Percentiles rank a stretch among this genome's conserved stretches.
Conservation (phyloP, 2,329 filamentous ascomycete genomes). For the Paecilomyces niveus region DNA sequence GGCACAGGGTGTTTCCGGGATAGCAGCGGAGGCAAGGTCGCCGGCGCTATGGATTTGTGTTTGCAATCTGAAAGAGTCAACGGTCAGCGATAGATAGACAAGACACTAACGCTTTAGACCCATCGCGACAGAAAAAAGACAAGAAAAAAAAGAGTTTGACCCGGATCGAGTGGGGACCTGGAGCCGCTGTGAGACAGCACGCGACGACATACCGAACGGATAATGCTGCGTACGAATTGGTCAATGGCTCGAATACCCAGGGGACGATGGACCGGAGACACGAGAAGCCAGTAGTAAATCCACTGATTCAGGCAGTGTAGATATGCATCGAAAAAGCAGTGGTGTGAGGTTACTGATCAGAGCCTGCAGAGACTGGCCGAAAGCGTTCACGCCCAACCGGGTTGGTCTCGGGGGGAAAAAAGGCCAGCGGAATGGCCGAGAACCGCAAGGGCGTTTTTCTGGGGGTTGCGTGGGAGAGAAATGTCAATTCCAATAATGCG, state of each 20-base stretch:
- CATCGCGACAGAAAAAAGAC: neutral
- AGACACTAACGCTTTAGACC: neutral
- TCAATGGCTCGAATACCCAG: neutral
- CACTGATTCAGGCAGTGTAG: too few relatives aligned
- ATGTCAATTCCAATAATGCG: neutral
- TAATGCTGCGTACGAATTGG: neutral
- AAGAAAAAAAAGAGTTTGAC: neutral
- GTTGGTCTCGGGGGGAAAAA: neutral
- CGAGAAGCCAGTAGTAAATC: too few relatives aligned
- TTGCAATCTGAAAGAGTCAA: constrained; percentile 2
- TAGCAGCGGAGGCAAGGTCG: neutral
- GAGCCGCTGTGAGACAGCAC: neutral
- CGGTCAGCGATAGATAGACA: constrained; percentile 1
- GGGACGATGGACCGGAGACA: too few relatives aligned
- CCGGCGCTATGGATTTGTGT: neutral
- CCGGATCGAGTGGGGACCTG: neutral
- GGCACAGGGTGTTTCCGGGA: neutral
- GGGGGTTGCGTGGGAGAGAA: neutral
- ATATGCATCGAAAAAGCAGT: too few relatives aligned
- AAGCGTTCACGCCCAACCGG: neutral
- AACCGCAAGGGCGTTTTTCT: neutral
- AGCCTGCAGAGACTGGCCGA: neutral
- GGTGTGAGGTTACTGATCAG: neutral
- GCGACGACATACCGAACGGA: neutral
- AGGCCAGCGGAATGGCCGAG: neutral